These are phyloP conservation scores for Penicillium paradoxum DNA, from an alignment of 495 filamentous ascomycete species.

Conservation along the genomic window DNA sequence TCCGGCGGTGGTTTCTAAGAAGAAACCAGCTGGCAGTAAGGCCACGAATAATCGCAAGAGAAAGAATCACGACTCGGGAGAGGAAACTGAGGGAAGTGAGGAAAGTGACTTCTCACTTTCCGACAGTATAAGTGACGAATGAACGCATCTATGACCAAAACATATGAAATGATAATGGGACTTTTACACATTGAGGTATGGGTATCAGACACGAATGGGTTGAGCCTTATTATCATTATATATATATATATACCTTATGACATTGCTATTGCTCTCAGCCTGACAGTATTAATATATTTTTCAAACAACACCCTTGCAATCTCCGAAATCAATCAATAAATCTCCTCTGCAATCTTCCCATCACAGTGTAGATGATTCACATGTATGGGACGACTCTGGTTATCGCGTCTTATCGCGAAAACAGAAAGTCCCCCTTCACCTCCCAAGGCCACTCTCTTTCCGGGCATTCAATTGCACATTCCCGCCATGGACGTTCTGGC, in stretches of 20 bases:
- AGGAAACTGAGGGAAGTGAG: background rate
- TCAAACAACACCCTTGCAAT: background rate
- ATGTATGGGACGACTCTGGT: background rate
- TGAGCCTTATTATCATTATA: background rate
- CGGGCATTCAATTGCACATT: conserved; percentile 11
- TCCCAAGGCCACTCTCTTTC: conserved; percentile 1
- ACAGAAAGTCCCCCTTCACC: conserved; percentile 9
- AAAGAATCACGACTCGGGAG: background rate
- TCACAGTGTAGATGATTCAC: background rate
- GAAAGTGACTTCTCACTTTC: background rate
- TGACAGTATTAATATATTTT: background rate
- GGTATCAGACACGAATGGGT: no score
- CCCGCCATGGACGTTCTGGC: conserved; percentile 30
- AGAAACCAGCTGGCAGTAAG: background rate
- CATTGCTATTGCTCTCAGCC: background rate
- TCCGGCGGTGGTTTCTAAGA: background rate
- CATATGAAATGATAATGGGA: background rate
- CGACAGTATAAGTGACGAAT: background rate
- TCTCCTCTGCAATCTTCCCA: no score
- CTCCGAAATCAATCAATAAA: background rate
- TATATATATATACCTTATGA: background rate
- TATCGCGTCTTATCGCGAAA: conserved; percentile 13
- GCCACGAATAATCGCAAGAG: background rate
- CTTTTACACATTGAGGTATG: no score
- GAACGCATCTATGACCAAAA: background rate